Percentiles rank a stretch among this genome's conserved stretches.
Evolutionary conservation across 371 early-diverging fungal genomes (phyloP).

Genomic region (Mortierella sp.): DNA sequence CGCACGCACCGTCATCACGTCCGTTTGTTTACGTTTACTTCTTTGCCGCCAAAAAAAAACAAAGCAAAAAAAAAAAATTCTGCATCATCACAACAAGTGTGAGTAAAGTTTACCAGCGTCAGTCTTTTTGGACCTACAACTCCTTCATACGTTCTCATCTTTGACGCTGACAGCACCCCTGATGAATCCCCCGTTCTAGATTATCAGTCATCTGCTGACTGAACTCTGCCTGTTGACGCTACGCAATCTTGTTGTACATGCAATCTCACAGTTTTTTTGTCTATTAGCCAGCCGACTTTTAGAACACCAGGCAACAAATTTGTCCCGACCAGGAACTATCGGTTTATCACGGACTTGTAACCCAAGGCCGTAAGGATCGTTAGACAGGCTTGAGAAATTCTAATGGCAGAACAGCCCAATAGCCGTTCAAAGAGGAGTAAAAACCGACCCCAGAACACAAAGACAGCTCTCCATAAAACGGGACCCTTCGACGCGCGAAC

Average conservation of each 20-base stretch:
- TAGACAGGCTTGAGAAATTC: not conserved
- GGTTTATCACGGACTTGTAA: not conserved
- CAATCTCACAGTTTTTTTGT: too few relatives aligned
- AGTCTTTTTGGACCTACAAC: too few relatives aligned
- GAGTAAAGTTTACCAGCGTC: too few relatives aligned
- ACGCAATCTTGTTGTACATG: too few relatives aligned
- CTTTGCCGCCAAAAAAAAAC: conserved; percentile 1
- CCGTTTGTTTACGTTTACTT: not conserved
- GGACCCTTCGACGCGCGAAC: conserved; percentile 6
- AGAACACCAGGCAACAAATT: not conserved
- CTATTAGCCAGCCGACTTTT: too few relatives aligned
- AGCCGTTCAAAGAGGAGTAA: conserved; percentile 22
- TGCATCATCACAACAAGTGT: not conserved
- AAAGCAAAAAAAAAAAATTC: not conserved
- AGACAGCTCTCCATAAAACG: not conserved
- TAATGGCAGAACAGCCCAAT: conserved; percentile 11
- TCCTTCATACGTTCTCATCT: too few relatives aligned
- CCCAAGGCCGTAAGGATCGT: not conserved
- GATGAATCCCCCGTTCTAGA: too few relatives aligned
- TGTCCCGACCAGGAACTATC: too few relatives aligned
- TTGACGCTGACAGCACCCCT: too few relatives aligned
- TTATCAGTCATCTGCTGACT: too few relatives aligned
- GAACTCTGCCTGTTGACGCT: too few relatives aligned
- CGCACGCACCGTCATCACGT: not conserved
- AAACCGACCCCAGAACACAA: conserved; percentile 2